Percentiles rank a stretch among this genome's conserved stretches.
Evolutionary conservation across 1,284 basidiomycete species (phyloP).

Genomic region (Ustilago cynodontis): DNA sequence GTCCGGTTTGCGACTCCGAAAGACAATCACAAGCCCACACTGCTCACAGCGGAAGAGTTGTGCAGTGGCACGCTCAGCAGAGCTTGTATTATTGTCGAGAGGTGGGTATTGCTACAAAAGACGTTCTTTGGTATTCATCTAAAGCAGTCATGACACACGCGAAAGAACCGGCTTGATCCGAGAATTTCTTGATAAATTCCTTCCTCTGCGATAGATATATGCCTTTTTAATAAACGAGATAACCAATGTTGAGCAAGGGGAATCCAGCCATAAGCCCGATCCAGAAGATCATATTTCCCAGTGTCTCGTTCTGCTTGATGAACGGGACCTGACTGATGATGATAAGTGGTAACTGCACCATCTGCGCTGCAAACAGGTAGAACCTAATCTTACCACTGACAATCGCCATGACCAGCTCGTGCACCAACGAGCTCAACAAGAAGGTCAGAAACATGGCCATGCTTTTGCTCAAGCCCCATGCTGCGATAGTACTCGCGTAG

Average conservation of each 20-base stretch:
- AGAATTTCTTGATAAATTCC: neutral
- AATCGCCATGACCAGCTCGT: slow-evolving; percentile 93
- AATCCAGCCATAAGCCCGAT: slow-evolving; percentile 84
- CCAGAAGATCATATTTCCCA: slow-evolving; percentile 84
- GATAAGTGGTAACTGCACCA: slow-evolving; percentile 93
- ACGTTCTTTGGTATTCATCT: no score
- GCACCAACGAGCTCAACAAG: slow-evolving; percentile 75
- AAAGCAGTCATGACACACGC: no score
- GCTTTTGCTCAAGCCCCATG: slow-evolving; percentile 80
- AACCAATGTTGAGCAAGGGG: slow-evolving; percentile 89
- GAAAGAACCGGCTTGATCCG: no score
- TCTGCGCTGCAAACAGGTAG: slow-evolving; percentile 73
- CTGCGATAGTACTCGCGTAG: slow-evolving; percentile 83
- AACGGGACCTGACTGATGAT: slow-evolving; percentile 76
- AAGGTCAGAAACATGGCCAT: slow-evolving; percentile 93
- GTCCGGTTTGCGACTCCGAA: neutral
- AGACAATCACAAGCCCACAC: neutral
- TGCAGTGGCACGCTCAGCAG: neutral
- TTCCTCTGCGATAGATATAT: neutral
- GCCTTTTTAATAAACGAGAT: slow-evolving; percentile 57
- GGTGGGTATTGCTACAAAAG: neutral
- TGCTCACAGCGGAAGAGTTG: neutral
- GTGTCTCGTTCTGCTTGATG: slow-evolving; percentile 54
- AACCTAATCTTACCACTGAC: slow-evolving; percentile 69
- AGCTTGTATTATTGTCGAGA: neutral